phyloP scores from a whole-genome alignment of 1,284 basidiomycete genomes.

The Sphaerobolus stellatus region DNA sequence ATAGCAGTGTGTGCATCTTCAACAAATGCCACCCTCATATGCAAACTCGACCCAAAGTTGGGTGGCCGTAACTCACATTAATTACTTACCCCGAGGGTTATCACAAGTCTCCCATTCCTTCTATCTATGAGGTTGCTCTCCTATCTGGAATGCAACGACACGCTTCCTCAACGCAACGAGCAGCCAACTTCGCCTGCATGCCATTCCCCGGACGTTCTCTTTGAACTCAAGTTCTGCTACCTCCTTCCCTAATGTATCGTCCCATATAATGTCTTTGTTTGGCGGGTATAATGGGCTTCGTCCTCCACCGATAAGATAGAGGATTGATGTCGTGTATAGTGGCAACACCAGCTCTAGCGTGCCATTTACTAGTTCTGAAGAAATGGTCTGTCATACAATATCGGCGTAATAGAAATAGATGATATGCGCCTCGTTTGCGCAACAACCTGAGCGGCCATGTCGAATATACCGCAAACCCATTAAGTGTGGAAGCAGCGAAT shows the following conservation, averaged over 20 bases:
- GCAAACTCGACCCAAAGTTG: neutral
- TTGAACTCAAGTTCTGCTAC: slow-evolving; percentile 92
- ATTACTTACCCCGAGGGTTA: slow-evolving; percentile 74
- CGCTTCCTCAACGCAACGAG: slow-evolving; percentile 79
- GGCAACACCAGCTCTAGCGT: slow-evolving; percentile 78
- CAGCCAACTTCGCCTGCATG: slow-evolving; percentile 78
- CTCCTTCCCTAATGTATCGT: slow-evolving; percentile 71
- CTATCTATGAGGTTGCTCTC: slow-evolving; percentile 19
- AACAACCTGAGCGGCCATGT: slow-evolving; percentile 77
- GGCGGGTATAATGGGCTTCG: slow-evolving; percentile 88
- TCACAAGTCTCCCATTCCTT: slow-evolving; percentile 86
- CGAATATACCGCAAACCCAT: slow-evolving; percentile 86
- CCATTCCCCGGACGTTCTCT: slow-evolving; percentile 80
- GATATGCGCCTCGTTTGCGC: slow-evolving; percentile 71
- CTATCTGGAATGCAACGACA: slow-evolving; percentile 77
- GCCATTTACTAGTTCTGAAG: slow-evolving; percentile 70
- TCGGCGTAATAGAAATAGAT: neutral
- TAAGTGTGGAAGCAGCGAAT: slow-evolving; percentile 81
- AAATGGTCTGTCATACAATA: slow-evolving; percentile 5
- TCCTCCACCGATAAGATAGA: slow-evolving; percentile 90
- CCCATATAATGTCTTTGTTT: slow-evolving; percentile 92
- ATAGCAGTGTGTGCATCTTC: neutral
- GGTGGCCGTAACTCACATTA: slow-evolving; percentile 10
- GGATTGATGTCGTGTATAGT: slow-evolving; percentile 78
- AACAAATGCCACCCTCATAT: neutral